Base-by-base conservation (phyloP, 2,329 filamentous ascomycete species). In the Curvularia verruculosa region DNA sequence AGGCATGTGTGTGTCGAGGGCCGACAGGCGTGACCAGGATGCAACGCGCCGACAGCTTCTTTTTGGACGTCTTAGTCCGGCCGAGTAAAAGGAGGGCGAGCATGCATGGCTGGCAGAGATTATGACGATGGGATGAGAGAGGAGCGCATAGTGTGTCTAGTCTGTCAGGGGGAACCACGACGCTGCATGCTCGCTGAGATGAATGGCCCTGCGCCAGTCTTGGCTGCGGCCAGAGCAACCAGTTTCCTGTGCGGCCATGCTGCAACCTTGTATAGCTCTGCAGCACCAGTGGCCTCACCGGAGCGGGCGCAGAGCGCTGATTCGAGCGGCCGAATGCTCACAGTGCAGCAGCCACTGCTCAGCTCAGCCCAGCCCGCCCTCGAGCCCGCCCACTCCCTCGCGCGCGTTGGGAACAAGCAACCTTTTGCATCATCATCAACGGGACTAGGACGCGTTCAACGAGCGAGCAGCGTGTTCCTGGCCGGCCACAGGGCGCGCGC, bases 231-330 rank as follows among this genome's bases (percentile, higher is more conserved):
- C 60, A 63, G 66, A 72, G 66, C 72, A 74, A 66, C 63, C 63
- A 67, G 66, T 69, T 69, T 66, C 51, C 55, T 66, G 59, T 57
- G 51, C 54, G 53, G 60, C 63, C 59, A 61, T 60, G 56, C 60
- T 67, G 69, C 68, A 69, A 67, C 66, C 67, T 64, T 67, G 66
- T 66, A 70, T 72, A 72, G 71, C 70, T 74, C 28, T 29, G 28
- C 28, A 29, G 72, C 71, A 74, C 73, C 69, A 65, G 70, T 66
- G 73, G 72, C 67, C 69, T 74, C 67, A 70, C 70, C 70, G 67
- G 69, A 66, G 62, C 39, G 46, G 54, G 57, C 56, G 48, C 58
- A 56, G 53, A 41, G 43, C 54, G 55, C 59, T 68, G 66, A 73
- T 72, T 73, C 63, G 71, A 68, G 69, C 68, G 67, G 65, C 37